A percentile compares a stretch with the other conserved stretches of the same genome.
phyloP scores from a whole-genome alignment of 2,329 filamentous ascomycete species.

The Juglanconis oblonga region DNA sequence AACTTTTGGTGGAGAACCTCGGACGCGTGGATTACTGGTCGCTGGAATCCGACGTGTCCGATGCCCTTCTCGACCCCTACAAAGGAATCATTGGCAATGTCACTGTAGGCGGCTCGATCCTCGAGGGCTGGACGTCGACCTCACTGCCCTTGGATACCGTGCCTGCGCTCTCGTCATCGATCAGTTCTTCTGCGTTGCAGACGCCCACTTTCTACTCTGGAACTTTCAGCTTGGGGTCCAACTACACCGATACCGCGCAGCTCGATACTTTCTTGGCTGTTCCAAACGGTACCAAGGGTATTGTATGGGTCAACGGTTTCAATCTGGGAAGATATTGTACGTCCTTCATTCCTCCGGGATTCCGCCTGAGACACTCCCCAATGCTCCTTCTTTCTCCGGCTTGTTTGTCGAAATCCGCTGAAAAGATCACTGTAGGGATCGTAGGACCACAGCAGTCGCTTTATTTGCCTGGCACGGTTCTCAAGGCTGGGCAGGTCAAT shows the following conservation, averaged over 20 bases:
- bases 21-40: conserved; percentile 43
- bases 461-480: conserved; percentile 9
- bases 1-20: conserved; percentile 49
- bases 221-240: not conserved
- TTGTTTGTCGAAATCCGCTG: not conserved
- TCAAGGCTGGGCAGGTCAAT: conserved; percentile 11
- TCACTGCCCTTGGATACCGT: conserved; percentile 1
- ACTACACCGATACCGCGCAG: conserved; percentile 1
- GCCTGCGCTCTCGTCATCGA: not conserved
- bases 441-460: conserved; percentile 10
- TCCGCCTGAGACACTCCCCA: not conserved
- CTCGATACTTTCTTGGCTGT: conserved; percentile 16
- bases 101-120: conserved; percentile 28
- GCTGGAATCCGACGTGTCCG: conserved; percentile 22
- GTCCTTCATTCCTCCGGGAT: not conserved
- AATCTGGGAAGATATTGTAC: conserved; percentile 16
- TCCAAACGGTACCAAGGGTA: conserved; percentile 12
- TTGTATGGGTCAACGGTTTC: conserved; percentile 17
- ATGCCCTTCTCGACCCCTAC: conserved; percentile 38
- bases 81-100: conserved; percentile 46
- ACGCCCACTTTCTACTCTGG: conserved; percentile 11
- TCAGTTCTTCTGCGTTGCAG: not conserved
- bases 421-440: not conserved
- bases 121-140: conserved; percentile 5
- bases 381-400: not conserved